Conservation (phyloP, 169 alveolate species). For the Perkinsus olseni region DNA sequence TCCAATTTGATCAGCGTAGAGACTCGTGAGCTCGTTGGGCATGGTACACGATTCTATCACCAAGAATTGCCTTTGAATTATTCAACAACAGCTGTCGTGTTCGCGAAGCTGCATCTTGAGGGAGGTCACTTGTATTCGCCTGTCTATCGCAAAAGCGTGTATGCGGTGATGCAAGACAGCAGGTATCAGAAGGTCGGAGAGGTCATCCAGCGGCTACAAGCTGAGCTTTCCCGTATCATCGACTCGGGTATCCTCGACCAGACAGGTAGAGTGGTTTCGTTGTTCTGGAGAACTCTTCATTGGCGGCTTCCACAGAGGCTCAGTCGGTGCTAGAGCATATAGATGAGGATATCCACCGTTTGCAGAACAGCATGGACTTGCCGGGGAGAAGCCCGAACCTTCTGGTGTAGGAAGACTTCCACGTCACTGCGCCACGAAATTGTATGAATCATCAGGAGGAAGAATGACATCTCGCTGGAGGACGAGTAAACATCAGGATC, state of each 20-base stretch:
- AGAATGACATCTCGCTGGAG: not conserved
- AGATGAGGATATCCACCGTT: not conserved
- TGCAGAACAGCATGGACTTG: not conserved
- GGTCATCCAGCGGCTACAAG: not conserved
- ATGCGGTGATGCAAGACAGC: not conserved
- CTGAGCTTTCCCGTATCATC: not conserved
- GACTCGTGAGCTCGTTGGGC: not conserved
- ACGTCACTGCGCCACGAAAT: not conserved
- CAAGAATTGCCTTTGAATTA: no score
- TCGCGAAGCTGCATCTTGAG: not conserved
- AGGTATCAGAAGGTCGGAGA: not conserved
- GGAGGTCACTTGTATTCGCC: not conserved
- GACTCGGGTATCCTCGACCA: not conserved
- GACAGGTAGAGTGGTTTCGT: not conserved
- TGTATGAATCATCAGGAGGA: not conserved
- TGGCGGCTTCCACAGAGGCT: not conserved
- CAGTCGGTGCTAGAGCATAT: not conserved
- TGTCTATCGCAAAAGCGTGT: not conserved
- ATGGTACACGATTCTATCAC: not conserved
- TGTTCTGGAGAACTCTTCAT: not conserved
- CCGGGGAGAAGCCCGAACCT: not conserved
- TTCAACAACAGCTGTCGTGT: no score
- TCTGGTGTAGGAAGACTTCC: not conserved
- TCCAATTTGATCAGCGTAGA: not conserved
- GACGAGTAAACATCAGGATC: not conserved